phyloP scores from a whole-genome alignment of 192 early-diverging fungal genomes.

The Coemansia sp. region DNA sequence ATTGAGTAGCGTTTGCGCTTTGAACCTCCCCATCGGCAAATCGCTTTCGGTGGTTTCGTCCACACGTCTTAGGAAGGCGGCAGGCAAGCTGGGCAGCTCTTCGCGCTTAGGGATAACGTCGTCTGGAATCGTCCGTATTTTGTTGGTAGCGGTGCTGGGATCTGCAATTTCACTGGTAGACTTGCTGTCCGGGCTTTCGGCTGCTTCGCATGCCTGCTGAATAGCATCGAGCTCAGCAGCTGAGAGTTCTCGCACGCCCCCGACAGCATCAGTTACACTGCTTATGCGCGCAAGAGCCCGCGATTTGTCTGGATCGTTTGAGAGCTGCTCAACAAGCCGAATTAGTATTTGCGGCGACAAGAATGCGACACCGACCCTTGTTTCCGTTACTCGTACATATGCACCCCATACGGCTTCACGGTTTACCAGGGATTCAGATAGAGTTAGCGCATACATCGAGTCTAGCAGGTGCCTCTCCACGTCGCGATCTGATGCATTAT shows the following conservation, averaged over 20 bases:
- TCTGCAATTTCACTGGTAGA: neutral
- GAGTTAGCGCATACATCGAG: neutral
- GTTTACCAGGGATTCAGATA: constrained; percentile 18
- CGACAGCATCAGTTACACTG: constrained; percentile 9
- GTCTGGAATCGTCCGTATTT: neutral
- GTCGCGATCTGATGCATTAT: neutral
- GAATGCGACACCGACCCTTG: neutral
- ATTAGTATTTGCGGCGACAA: constrained; percentile 18
- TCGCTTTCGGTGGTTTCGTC: neutral
- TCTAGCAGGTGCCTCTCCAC: neutral
- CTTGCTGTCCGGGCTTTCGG: neutral
- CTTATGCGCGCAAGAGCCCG: constrained; percentile 30
- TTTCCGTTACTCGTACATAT: constrained; percentile 15
- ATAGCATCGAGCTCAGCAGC: constrained; percentile 18
- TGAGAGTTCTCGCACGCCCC: constrained; percentile 10
- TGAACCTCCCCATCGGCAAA: neutral
- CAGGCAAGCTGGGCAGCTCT: neutral
- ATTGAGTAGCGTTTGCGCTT: constrained; percentile 9
- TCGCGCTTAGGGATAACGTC: neutral
- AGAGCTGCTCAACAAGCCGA: constrained; percentile 30
- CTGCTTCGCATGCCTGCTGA: constrained; percentile 19
- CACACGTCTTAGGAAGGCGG: neutral
- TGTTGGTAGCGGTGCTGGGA: neutral
- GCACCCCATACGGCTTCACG: constrained; percentile 36
- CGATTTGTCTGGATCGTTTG: constrained; percentile 20